Conservation (phyloP, 176 grass and related monocot species). For the Aegilops speltoides region DNA sequence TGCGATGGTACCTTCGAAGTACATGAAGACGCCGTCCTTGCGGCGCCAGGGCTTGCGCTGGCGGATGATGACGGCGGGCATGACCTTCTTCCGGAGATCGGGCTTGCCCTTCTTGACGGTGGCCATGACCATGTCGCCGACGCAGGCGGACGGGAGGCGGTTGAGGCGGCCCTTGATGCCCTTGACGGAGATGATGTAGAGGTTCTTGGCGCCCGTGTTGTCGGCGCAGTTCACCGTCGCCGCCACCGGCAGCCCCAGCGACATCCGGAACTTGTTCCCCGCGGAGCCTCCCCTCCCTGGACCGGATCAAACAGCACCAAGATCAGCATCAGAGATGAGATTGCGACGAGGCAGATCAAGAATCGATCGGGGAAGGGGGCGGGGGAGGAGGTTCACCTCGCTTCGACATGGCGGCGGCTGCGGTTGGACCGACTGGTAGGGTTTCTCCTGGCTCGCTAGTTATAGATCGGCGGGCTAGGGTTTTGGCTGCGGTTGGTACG, state of each 20-base stretch:
- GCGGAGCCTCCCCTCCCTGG: conserved; percentile 49
- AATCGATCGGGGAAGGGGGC: not conserved
- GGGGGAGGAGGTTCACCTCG: conserved; percentile 19
- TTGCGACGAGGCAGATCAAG: not conserved
- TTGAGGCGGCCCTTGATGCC: conserved; percentile 71
- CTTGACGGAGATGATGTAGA: conserved; percentile 73
- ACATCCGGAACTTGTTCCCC: conserved; percentile 68
- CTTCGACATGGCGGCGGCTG: conserved; percentile 65
- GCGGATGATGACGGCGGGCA: conserved; percentile 67
- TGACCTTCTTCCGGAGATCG: conserved; percentile 66
- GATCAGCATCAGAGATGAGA: not conserved
- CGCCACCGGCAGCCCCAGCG: conserved; percentile 58
- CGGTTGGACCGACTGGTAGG: conserved; percentile 20
- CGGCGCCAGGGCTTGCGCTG: conserved; percentile 64
- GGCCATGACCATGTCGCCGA: conserved; percentile 82
- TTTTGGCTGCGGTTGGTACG: not conserved
- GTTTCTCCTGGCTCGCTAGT: conserved; percentile 16
- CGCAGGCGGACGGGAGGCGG: conserved; percentile 60
- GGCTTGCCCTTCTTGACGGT: conserved; percentile 72
- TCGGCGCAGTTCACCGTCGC: conserved; percentile 66
- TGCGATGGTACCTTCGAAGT: conserved; percentile 44
- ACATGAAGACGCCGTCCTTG: conserved; percentile 77
- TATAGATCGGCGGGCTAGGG: conserved; percentile 35
- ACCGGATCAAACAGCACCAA: not conserved
- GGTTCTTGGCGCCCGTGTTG: conserved; percentile 58